Evolutionary conservation across 2,329 filamentous ascomycete species (phyloP), one percentile per base, ranked within the genome.

Genomic region (Pseudopyricularia cyperi): DNA sequence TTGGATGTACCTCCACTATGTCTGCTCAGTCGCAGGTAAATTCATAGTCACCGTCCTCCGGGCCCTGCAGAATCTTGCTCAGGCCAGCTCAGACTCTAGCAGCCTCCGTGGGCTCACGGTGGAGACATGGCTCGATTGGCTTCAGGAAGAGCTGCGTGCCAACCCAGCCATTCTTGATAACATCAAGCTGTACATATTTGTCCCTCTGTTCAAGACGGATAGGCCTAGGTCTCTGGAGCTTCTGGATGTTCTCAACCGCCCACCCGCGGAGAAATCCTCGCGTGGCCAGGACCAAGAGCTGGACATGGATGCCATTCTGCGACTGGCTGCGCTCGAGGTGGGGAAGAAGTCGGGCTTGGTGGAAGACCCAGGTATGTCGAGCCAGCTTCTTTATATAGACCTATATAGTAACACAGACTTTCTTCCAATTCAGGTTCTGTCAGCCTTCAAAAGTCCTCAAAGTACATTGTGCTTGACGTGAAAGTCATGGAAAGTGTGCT

Each of bases 301-400:
- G 26, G 72, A 79, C 51, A 66, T 72, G 14, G 72, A 79, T 50
- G 74, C 78, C 0, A 69, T 82, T 44, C 65, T 88, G 9, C 78
- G 82, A 56, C 71, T 89, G 42, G 75, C 82, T 46, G 76, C 82
- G n/a, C 69, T 89, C 44, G 82, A 87, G 56, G 75, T 81, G 15
- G 85, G 82, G 14, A 88, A 87, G 65, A 85, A 84, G 60, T 69
- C 76, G 35, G 83, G 83, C 1, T 66, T 87, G 17, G 79, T 88
- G 2, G 81, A 83, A 54, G 84, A 87, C 58, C 79, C 83, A 57
- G 73, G 80, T 79, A 67, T 60, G 56, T 57, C 14, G 7, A 34
- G 33, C 22, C 22, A 37, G 17, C 15, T 28, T 22, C 5, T 39
- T 28, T 17, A 30, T 26, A 12, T n/a, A 37, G 32, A 19, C n/a